phyloP scores from a whole-genome alignment of 768 basidiomycete genomes.

The Stropharia rugosoannulata region DNA sequence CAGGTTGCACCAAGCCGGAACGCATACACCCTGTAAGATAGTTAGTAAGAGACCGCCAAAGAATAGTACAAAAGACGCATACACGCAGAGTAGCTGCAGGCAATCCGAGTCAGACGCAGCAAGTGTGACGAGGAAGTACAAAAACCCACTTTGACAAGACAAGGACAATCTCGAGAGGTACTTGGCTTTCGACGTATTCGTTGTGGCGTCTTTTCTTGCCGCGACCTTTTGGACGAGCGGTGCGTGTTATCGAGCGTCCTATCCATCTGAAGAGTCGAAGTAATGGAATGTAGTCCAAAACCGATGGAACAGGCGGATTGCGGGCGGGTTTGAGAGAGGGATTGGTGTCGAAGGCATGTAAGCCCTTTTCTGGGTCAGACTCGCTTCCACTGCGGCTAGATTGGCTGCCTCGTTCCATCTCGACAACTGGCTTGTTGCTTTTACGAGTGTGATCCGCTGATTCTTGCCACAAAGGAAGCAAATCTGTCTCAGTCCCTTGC shows the following conservation, averaged over 20 bases:
- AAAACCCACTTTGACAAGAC: conserved; percentile 43
- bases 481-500: conserved; percentile 32
- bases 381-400: neutral
- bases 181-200: conserved; percentile 53
- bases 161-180: conserved; percentile 59
- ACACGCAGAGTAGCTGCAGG: conserved; percentile 26
- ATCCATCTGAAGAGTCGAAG: conserved; percentile 47
- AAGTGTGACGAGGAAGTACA: conserved; percentile 11
- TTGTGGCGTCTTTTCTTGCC: conserved; percentile 17
- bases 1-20: conserved; percentile 47
- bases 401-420: conserved; percentile 14
- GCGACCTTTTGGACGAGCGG: conserved; percentile 10
- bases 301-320: conserved; percentile 50
- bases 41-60: neutral
- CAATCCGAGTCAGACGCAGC: conserved; percentile 15
- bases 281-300: conserved; percentile 58
- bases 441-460: conserved; percentile 23
- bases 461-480: conserved; percentile 61
- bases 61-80: conserved; percentile 26
- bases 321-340: conserved; percentile 48
- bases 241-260: conserved; percentile 12
- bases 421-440: conserved; percentile 12
- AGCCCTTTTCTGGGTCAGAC: conserved; percentile 33
- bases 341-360: conserved; percentile 26
- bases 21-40: conserved; percentile 31